These are phyloP conservation scores for Pholiota microspora DNA, from an alignment of 768 basidiomycete genomes.

Conservation along the genomic window DNA sequence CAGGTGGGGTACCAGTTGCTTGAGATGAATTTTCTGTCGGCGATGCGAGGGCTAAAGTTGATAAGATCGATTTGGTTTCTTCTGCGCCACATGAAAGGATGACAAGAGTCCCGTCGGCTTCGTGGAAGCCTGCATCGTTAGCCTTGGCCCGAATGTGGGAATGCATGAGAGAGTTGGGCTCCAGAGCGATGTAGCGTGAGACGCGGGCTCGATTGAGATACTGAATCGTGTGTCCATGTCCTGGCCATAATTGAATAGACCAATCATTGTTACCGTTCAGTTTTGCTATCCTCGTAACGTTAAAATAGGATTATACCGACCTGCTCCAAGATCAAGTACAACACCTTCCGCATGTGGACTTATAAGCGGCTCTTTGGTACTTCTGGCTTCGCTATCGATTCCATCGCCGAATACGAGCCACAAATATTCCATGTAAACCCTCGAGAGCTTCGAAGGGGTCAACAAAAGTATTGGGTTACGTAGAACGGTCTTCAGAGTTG, in stretches of 20 bases:
- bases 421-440: conserved; percentile 55
- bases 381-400: conserved; percentile 39
- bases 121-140: conserved; percentile 47
- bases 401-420: conserved; percentile 51
- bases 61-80: conserved; percentile 47
- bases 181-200: conserved; percentile 66
- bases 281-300: neutral
- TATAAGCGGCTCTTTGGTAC: conserved; percentile 47
- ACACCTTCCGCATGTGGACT: conserved; percentile 53
- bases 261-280: neutral
- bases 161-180: conserved; percentile 71
- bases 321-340: conserved; percentile 70
- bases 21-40: neutral
- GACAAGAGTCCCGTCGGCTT: conserved; percentile 49
- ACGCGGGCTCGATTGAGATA: conserved; percentile 59
- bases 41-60: conserved; percentile 28
- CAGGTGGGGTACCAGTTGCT: conserved; percentile 18
- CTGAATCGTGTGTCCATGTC: conserved; percentile 58
- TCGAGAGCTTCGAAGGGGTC: conserved; percentile 42
- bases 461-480: conserved; percentile 43
- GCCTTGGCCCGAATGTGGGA: conserved; percentile 48
- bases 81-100: conserved; percentile 67
- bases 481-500: conserved; percentile 42
- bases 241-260: conserved; percentile 26
- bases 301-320: conserved; percentile 27